Evolutionary conservation across 2,329 filamentous ascomycete species (phyloP), one percentile per base, ranked within the genome.

Genomic region (Aureobasidium sp.): DNA sequence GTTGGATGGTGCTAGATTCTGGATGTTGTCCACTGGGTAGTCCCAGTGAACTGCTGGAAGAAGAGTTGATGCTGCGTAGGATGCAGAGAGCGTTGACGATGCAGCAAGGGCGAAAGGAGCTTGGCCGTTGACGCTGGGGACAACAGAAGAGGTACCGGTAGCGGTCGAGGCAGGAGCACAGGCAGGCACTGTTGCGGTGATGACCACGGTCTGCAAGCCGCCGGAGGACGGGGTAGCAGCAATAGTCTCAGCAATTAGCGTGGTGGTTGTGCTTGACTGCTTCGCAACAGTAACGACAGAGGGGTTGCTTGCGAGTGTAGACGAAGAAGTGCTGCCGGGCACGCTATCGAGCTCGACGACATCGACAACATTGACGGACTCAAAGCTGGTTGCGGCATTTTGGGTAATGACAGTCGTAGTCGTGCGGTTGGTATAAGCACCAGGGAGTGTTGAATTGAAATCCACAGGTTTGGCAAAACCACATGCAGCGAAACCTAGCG

Each of bases 41-140:
- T 61, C 37, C 47, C 48, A 61, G 26, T 61, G 59, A 15, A 61
- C 59, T 24, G 48, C 59, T 3, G 59, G 59, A 3, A 52, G 36
- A 17, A 61, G 47, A n/a, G 59, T 61, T 0, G 56, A 48, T 39
- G 56, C 56, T 3, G 32, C 43, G 20, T 59, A 59, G 1, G 26
- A 27, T 15, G 13, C 46, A n/a, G 46, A n/a, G 9, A 29, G 24
- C 4, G 15, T 48, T 15, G 46, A 48, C 8, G 46, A 48, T 4
- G 46, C 26, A 10, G 46, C 46, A 2, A 29, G 17, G 7, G 46
- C 46, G 7, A 32, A 48, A 32, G 46, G 46, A 32, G 46, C 46
- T 9, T 48, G 46, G 17, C 24, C 43, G 24, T 24, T 44, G n/a
- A 44, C 41, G 13, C 8, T 24, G 4, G 34, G 12, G 8, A n/a